Evolutionary conservation across 345 rosid genomes (phyloP), one percentile per base, ranked within the genome.

Genomic region (Capsella bursapastoris): DNA sequence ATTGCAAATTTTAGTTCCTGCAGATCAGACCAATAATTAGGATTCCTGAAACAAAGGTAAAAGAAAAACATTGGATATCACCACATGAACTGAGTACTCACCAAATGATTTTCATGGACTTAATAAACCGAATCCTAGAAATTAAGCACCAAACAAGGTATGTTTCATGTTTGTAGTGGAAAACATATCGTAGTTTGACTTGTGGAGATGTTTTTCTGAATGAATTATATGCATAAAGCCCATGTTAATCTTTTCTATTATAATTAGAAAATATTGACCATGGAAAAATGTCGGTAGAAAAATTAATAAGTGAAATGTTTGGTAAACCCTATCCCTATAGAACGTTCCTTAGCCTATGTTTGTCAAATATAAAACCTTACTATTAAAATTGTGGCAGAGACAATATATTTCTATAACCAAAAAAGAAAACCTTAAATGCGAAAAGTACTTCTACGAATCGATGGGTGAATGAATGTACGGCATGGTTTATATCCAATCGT

Each of bases 391-490:
- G 59, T 47, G 68, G 68, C 43, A 13, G 68, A 62, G 43, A 40
- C 50, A 38, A 57, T 3, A n/a, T 12, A 52, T 44, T 32, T 16
- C 13, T 51, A 41, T 29, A 22, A 22, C 4, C 25, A 4, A 32
- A 61, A 18, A 71, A 51, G 2, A 22, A 22, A 22, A 22, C 0
- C 32, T 9, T 50, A 61, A 22, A 38, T 60, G 32, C 31, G 27
- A 55, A 51, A 53, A 16, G 64, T 64, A 56, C 45, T 22, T 43
- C 2, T n/a, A 3, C 56, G 65, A 65, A 27, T 73, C 27, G 50
- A 45, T 57, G 38, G 49, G 71, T 45, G 71, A 53, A 64, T 45
- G 71, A 53, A 64, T 64, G 49, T 64, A 64, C 70, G 64, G 57
- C 48, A 15, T 43, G 18, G 41, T 64, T 64, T 56, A 35, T 35